Percentiles rank a stretch among this genome's conserved stretches.
Conservation (phyloP, 257 asterid species). For the Leptodermis oblonga region DNA sequence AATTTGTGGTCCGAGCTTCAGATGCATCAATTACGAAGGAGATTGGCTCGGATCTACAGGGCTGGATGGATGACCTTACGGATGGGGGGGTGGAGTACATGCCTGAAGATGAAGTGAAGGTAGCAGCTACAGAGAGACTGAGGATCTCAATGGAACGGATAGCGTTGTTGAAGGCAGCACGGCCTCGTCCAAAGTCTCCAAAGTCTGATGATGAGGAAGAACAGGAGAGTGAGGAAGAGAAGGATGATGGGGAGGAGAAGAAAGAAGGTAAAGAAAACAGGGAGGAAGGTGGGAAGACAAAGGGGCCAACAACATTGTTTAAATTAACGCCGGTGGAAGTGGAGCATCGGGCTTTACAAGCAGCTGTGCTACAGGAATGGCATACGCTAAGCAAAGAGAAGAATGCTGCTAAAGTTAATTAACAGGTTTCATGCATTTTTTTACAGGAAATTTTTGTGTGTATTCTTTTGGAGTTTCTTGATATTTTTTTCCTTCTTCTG, state of each 20-base stretch:
- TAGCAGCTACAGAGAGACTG: constrained; percentile 69
- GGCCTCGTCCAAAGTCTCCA: constrained; percentile 54
- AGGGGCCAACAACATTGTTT: constrained; percentile 60
- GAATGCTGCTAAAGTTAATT: constrained; percentile 43
- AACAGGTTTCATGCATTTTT: constrained; percentile 8
- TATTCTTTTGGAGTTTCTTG: background rate
- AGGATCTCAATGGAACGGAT: constrained; percentile 79
- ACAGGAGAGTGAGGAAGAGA: constrained; percentile 35
- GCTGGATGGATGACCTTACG: constrained; percentile 90
- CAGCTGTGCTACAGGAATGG: constrained; percentile 84
- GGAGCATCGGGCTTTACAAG: constrained; percentile 84
- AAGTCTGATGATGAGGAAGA: constrained; percentile 46
- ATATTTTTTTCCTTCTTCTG: background rate
- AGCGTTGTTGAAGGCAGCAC: constrained; percentile 77
- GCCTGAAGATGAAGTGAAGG: constrained; percentile 92
- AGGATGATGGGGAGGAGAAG: constrained; percentile 24
- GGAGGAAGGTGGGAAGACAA: constrained; percentile 42
- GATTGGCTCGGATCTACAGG: constrained; percentile 74
- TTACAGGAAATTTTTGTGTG: background rate
- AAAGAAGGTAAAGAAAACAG: constrained; percentile 25
- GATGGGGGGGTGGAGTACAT: constrained; percentile 78
- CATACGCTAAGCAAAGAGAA: constrained; percentile 72
- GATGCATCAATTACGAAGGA: constrained; percentile 71
- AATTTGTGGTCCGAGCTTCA: constrained; percentile 87
- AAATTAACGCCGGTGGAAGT: constrained; percentile 74